These are phyloP conservation scores for Adansonia rubrostipa DNA, from an alignment of 441 rosid genomes.

Conservation along the genomic window DNA sequence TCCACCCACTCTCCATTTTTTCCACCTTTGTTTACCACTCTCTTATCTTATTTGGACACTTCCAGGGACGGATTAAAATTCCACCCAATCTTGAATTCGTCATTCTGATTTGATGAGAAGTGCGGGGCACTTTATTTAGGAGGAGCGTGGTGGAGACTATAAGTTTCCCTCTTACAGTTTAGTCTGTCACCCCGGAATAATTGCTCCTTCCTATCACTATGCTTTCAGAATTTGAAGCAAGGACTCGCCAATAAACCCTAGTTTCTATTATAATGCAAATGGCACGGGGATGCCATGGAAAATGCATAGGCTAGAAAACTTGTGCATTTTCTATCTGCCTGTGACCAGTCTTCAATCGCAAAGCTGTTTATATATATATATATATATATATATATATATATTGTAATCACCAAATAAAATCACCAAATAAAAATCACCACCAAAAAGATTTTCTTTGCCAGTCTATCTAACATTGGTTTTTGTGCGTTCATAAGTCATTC, in stretches of 20 bases:
- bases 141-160: not conserved
- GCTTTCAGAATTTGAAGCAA: constrained; percentile 12
- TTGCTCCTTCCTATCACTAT: constrained; percentile 12
- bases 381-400: not conserved
- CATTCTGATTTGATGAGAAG: not conserved
- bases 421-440: not conserved
- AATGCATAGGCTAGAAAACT: not conserved
- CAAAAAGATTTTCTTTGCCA: constrained; percentile 39
- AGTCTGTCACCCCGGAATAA: constrained; percentile 30
- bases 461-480: constrained; percentile 37
- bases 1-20: not conserved
- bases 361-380: constrained; percentile 28
- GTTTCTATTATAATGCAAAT: not conserved
- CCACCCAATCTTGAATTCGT: not conserved
- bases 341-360: not conserved
- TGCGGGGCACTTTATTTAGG: not conserved
- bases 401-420: not conserved
- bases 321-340: not conserved
- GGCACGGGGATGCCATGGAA: not conserved
- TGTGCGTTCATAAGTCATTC: constrained; percentile 38
- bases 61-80: not conserved
- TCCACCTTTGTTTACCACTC: not conserved
- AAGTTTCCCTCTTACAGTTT: not conserved
- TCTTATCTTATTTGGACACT: not conserved
- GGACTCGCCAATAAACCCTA: constrained; percentile 16